Conservation (phyloP, 176 grass and related monocot species). For the Zoysia japonica region DNA sequence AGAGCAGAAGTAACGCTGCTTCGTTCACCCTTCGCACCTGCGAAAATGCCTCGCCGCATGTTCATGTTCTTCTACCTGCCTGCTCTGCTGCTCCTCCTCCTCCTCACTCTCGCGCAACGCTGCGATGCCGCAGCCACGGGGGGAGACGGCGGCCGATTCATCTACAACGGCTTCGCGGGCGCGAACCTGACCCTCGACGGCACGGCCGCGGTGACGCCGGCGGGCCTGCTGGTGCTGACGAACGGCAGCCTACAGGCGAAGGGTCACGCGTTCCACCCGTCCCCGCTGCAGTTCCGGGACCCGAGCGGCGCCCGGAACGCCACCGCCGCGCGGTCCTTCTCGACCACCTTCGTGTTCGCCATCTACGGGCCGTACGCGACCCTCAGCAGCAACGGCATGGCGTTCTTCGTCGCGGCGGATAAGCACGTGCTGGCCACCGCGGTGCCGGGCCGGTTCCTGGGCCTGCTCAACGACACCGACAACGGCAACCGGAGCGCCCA, state of each 20-base stretch:
- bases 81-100: not conserved
- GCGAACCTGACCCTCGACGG: not conserved
- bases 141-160: not conserved
- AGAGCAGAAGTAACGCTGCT: no score
- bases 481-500: slow-evolving; percentile 19
- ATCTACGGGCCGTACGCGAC: slow-evolving; percentile 35
- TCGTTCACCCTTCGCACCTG: no score
- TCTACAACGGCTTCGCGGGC: not conserved
- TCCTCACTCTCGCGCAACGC: not conserved
- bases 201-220: not conserved
- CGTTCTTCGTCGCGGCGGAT: slow-evolving; percentile 42
- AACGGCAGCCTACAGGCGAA: slow-evolving; percentile 35
- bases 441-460: slow-evolving; percentile 51
- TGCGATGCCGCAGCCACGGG: not conserved
- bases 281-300: slow-evolving; percentile 24
- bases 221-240: slow-evolving; percentile 30
- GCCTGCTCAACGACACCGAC: slow-evolving; percentile 40
- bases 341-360: slow-evolving; percentile 58
- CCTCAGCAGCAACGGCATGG: slow-evolving; percentile 47
- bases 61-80: no score
- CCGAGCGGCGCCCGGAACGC: not conserved
- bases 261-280: slow-evolving; percentile 54
- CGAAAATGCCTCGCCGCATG: no score
- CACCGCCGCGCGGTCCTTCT: slow-evolving; percentile 46
- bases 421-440: not conserved